Base-by-base conservation (phyloP, 371 early-diverging fungal genomes). In the Mortierella sp. region DNA sequence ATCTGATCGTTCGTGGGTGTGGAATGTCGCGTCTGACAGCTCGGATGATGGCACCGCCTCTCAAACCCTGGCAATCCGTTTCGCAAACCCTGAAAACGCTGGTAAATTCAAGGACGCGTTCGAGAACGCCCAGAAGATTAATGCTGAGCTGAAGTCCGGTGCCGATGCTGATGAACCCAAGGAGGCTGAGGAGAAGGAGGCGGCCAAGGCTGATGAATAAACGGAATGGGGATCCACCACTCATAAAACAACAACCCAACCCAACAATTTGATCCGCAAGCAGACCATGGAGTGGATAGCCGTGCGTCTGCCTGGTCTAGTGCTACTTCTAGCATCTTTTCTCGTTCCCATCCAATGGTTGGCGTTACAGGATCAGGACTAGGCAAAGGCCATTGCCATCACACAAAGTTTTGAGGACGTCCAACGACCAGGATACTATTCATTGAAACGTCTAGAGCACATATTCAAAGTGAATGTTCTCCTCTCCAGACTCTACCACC, bases 1-100 rank as follows among this genome's bases (percentile, higher is more conserved):
- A 48, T 95, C 95, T 28, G 98, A 98, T 85, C 95, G 98, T 67
- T 96, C 97, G 39, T 98, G 98, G 98, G 98, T 98, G 27, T 98
- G 94, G 92, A 95, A 86, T 63, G 93, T 90, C 39, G 49, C 67
- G 27, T 21, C 73, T 28, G 98, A 98, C 72, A 85, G 93, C 48
- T 91, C 96, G 45, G 98, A 98, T 34, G 97, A n/a, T 29, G 91
- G 89, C 70, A 79, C 92, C 24, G 85, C 86, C 50, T 85, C 90
- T 47, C 95, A 98, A 81, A 85, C 94, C 27, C 85, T 98, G 64
- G 98, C 98, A 56, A 96, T 97, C 63, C 94, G 98, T 66, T 96
- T 98, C 66, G 96, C 93, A 71, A 97, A 95, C 87, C 80, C 94
- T 54, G 98, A 98, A 49, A 96, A 85, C 71, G 90, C 90, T 29